Base-by-base conservation (phyloP, 1,284 basidiomycete species). In the Ganoderma resinaceum region DNA sequence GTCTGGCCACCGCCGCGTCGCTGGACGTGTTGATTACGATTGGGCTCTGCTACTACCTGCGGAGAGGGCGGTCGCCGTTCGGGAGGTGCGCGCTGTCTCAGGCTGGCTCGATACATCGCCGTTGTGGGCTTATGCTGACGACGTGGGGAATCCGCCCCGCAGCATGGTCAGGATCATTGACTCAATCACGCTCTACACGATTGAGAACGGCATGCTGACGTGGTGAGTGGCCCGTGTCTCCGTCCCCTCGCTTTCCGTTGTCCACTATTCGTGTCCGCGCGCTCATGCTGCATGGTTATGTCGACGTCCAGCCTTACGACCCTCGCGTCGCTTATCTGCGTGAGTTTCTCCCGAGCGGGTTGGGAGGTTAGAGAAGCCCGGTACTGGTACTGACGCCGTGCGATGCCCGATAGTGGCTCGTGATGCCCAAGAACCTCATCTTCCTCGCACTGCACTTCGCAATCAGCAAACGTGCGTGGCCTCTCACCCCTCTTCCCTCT, bases 381-480 rank as follows among this genome's bases (percentile, higher is more conserved):
- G 58, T 26, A 49, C 42, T 43, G 7, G 58, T 26, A 49, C 42
- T 43, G 6, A 61, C 40, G 18, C 57, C 57, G 57, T 14, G 23
- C 37, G 23, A 40, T 52, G 43, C 3, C 20, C 37, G 1, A 59
- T 26, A 71, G 70, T 73, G 72, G 77, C 68, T 79, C 12, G 35
- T 79, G 6, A 86, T 86, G 83, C 80, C 82, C 5, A 68, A 76
- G 38, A 87, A 85, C 70, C 78, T 87, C 18, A 75, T 87, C 35
- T 87, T 86, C 71, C 79, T 87, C 75, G 86, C 83, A 4, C 76
- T 87, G 29, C 84, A 87, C 72, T 86, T 87, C 68, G 78, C 83
- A 26, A 85, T 87, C 66, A 81, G 82, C 72, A 87, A 87, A 73
- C 72, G 85, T 87, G 62, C 62, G 79, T 76, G n/a, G 16, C 12